Conservation (phyloP, 805 yeast species). For the Saccharomycopsis amapae region DNA sequence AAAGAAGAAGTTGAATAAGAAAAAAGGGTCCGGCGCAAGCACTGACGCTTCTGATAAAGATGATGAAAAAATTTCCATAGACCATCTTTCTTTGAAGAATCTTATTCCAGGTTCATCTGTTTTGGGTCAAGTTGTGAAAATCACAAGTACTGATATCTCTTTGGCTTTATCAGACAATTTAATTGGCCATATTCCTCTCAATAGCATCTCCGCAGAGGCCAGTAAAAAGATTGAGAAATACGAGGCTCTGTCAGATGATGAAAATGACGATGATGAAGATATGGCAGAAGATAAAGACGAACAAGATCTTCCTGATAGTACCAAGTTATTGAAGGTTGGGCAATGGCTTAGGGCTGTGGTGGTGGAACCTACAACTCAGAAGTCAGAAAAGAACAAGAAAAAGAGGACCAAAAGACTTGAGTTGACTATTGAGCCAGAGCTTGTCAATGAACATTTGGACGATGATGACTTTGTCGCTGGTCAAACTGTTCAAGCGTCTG, state of each 20-base stretch:
- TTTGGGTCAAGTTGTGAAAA: constrained; percentile 64
- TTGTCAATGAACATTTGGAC: constrained; percentile 53
- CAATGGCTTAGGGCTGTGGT: constrained; percentile 84
- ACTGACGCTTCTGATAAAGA: constrained; percentile 25
- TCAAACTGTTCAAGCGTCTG: constrained; percentile 64
- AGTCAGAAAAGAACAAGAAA: constrained; percentile 27
- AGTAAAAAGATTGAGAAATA: constrained; percentile 49
- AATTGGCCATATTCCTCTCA: constrained; percentile 69
- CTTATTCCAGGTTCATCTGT: constrained; percentile 66
- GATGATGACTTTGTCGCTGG: constrained; percentile 61
- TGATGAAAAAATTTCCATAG: constrained; percentile 40
- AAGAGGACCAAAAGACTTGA: constrained; percentile 54
- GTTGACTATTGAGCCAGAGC: constrained; percentile 65
- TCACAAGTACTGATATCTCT: constrained; percentile 56
- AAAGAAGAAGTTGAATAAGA: constrained; percentile 29
- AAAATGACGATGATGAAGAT: constrained; percentile 30
- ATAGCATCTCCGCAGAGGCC: constrained; percentile 60
- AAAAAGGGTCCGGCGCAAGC: constrained; percentile 22
- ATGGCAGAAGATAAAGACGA: constrained; percentile 30
- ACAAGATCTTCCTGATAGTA: constrained; percentile 50
- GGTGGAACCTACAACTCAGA: constrained; percentile 38
- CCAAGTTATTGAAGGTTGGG: constrained; percentile 54
- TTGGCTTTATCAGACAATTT: constrained; percentile 76
- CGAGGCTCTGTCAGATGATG: constrained; percentile 43
- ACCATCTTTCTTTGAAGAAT: constrained; percentile 53